Evolutionary conservation across 2,329 filamentous ascomycete species (phyloP), one percentile per base, ranked within the genome.

Genomic region (Aureobasidium uvarum): DNA sequence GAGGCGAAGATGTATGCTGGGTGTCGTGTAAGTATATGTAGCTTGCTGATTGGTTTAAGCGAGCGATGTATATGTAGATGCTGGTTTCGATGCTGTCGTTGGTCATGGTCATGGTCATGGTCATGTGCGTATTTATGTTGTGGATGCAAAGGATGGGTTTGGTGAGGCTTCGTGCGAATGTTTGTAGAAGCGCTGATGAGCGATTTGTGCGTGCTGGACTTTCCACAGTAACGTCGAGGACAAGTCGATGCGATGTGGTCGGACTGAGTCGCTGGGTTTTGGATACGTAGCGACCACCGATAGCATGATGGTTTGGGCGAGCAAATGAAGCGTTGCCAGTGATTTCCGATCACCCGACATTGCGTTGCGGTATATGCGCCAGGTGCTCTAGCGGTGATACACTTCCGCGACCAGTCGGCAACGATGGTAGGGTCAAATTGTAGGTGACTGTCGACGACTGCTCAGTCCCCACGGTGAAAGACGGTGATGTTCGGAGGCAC

Each of bases 31-130:
- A 13, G 13, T 25, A 25, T 25, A 16, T 45, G 5, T 45, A 25
- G 10, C 23, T 43, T 58, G 39, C 52, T 39, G 23, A 33, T 11
- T 18, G n/a, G 6, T 31, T 45, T 18, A 10, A 45, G 33, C 54
- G 31, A 25, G 39, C 18, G 13, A 43, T 41, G 14, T 18, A 43
- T 18, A 23, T 36, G 33, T n/a, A 36, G 16, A 31, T 58, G 54
- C 39, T 58, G 25, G 16, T 28, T 1, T 25, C 25, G 10, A 58
- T 58, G 39, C 54, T 58, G 54, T 58, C 54, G 54, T 58, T 58
- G 54, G 18, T 58, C 39, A 16, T 45, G 23, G 39, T 58, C 14
- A 16, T 58, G 54, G 18, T 58, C 39, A 16, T 45, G 23, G 39
- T 58, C 14, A 16, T 33, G 39, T 13, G 7, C 16, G 25, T 45